Evolutionary conservation across 345 rosid genomes (phyloP).

Genomic region (Xanthoceras sorbifolium): DNA sequence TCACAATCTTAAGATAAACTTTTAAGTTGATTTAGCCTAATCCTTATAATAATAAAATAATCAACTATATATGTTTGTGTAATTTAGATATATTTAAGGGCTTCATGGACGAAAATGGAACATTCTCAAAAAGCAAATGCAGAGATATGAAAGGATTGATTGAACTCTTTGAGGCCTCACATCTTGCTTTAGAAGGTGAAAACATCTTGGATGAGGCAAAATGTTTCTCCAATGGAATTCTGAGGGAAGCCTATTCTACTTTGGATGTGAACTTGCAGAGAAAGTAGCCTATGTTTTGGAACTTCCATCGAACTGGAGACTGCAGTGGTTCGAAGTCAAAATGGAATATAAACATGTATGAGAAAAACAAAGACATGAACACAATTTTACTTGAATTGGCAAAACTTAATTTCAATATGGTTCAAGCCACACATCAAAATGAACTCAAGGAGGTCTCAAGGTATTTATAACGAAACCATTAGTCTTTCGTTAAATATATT

Average conservation of each 20-base stretch:
- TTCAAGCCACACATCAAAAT: too few species aligned
- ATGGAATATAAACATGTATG: conserved; percentile 35
- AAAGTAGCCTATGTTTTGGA: conserved; percentile 33
- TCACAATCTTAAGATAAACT: too few species aligned
- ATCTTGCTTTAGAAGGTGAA: conserved; percentile 40
- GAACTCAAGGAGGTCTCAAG: too few species aligned
- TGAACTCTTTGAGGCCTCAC: conserved; percentile 52
- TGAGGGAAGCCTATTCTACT: conserved; percentile 1
- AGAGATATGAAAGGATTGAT: conserved; percentile 32
- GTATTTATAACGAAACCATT: too few species aligned
- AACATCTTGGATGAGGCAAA: conserved; percentile 35
- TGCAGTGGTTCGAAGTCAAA: conserved; percentile 51
- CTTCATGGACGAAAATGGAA: conserved; percentile 31
- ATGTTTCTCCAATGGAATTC: conserved; percentile 21
- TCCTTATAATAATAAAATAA: too few species aligned
- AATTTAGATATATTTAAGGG: conserved; percentile 36
- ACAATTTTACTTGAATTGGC: conserved; percentile 33
- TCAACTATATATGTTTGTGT: background rate
- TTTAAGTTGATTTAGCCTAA: too few species aligned
- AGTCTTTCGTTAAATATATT: too few species aligned
- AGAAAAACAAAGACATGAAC: conserved; percentile 9
- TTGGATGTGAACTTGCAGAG: conserved; percentile 15
- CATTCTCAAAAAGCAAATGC: conserved; percentile 18
- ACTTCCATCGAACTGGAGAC: conserved; percentile 46
- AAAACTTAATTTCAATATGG: conserved; percentile 44